phyloP scores from a whole-genome alignment of 2,329 filamentous ascomycete species.

The Metarhizium sp. region DNA sequence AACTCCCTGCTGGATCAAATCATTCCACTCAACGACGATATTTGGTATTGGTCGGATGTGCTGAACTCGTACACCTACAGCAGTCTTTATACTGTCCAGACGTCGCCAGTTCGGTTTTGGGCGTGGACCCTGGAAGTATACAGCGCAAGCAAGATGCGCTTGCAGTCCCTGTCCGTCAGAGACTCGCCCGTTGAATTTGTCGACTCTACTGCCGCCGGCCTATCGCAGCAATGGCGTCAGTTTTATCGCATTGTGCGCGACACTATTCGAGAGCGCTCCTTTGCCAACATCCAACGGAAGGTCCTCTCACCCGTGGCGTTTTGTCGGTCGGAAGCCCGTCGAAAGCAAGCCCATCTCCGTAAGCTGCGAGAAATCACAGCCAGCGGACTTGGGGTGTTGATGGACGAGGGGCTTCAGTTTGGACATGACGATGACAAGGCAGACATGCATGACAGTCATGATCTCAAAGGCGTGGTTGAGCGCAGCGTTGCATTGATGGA shows the following conservation, averaged over 20 bases:
- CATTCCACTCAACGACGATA: conserved; percentile 72
- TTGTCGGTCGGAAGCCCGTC: conserved; percentile 63
- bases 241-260: conserved; percentile 78
- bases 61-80: conserved; percentile 70
- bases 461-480: conserved; percentile 65
- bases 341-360: conserved; percentile 63
- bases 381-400: conserved; percentile 75
- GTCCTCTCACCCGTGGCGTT: conserved; percentile 72
- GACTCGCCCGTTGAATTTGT: conserved; percentile 22
- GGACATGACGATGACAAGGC: conserved; percentile 50
- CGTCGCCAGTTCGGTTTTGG: conserved; percentile 67
- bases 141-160: conserved; percentile 43
- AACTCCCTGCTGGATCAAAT: conserved; percentile 73
- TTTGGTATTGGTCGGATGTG: conserved; percentile 94
- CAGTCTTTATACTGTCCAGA: conserved; percentile 78
- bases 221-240: conserved; percentile 47
- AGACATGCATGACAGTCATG: conserved; percentile 36
- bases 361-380: conserved; percentile 72
- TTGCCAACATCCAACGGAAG: conserved; percentile 59
- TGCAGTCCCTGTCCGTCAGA: conserved; percentile 22
- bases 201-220: conserved; percentile 24
- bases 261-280: conserved; percentile 62
- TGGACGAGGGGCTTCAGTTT: conserved; percentile 74
- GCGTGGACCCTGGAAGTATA: conserved; percentile 63
- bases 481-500: conserved; percentile 80